A percentile compares a stretch with the other conserved stretches of the same genome.
Evolutionary conservation across 108 stramenopile genomes (phyloP).

Genomic region (Phaeodactylum tricornutum): DNA sequence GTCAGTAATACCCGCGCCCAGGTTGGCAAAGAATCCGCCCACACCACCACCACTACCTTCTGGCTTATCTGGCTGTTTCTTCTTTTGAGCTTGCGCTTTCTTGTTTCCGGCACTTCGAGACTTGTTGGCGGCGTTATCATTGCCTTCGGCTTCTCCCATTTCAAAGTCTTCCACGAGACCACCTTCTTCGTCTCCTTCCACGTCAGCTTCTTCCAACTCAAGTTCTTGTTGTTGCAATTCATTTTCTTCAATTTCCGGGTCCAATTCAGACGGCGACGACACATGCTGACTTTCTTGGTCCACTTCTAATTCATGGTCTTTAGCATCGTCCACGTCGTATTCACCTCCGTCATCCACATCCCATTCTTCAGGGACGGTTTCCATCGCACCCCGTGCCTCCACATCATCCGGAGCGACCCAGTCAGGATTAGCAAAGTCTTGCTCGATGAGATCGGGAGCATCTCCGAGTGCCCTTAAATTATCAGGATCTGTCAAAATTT

Average conservation of each 20-base stretch:
- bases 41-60: conserved; percentile 1
- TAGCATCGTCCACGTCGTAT: conserved; percentile 12
- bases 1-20: conserved; percentile 1
- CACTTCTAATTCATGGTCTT: neutral
- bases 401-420: conserved; percentile 17
- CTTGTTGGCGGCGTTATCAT: conserved; percentile 3
- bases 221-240: no score
- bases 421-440: conserved; percentile 30
- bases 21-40: conserved; percentile 5
- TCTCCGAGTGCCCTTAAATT: conserved; percentile 46
- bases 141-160: neutral
- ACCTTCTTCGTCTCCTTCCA: conserved; percentile 4
- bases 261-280: no score
- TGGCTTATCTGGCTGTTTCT: conserved; percentile 8
- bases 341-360: conserved; percentile 6
- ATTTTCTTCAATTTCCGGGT: no score
- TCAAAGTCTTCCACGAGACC: neutral
- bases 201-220: neutral
- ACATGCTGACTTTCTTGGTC: neutral
- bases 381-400: conserved; percentile 19
- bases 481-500: conserved; percentile 37
- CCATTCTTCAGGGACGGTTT: conserved; percentile 2
- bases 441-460: conserved; percentile 28
- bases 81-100: conserved; percentile 4
- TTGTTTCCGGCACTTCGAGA: conserved; percentile 3